Evolutionary conservation across 1,139 yeast genomes (phyloP).

Genomic region (Hemisphaericaspora xylanilytica): DNA sequence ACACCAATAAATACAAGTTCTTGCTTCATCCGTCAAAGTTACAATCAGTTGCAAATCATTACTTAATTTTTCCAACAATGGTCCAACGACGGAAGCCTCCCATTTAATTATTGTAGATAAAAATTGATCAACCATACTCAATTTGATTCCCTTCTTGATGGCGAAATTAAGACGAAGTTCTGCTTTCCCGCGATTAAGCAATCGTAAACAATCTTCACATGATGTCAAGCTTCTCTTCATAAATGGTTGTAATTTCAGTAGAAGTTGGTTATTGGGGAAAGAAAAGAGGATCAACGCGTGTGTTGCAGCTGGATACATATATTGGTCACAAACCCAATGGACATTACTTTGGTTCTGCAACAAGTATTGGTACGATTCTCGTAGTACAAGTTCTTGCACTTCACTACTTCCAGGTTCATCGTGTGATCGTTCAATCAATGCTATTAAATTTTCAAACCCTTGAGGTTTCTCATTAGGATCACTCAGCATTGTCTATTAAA

Average conservation of each 20-base stretch:
- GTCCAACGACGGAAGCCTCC: constrained; percentile 35
- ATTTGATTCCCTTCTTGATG: constrained; percentile 46
- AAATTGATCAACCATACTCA: constrained; percentile 49
- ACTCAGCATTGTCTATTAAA: too few relatives aligned
- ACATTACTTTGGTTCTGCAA: constrained; percentile 17
- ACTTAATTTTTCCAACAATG: constrained; percentile 5
- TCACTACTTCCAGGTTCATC: constrained; percentile 24
- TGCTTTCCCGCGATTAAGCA: constrained; percentile 54
- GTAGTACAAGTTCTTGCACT: constrained; percentile 27
- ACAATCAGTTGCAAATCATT: background rate
- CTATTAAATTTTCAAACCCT: constrained; percentile 25
- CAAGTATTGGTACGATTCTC: constrained; percentile 26
- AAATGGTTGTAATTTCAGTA: constrained; percentile 40
- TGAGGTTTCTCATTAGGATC: constrained; percentile 19
- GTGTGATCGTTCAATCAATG: constrained; percentile 23
- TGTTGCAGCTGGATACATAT: constrained; percentile 46
- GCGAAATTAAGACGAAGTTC: constrained; percentile 52
- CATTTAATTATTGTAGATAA: constrained; percentile 50
- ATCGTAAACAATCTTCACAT: constrained; percentile 53
- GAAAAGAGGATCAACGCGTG: constrained; percentile 61
- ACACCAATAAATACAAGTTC: constrained; percentile 12
- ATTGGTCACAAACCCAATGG: constrained; percentile 60
- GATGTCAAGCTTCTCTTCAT: constrained; percentile 37
- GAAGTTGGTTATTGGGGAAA: constrained; percentile 47
- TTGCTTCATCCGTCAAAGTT: background rate